Percentiles rank a stretch among this genome's conserved stretches.
phyloP scores from a whole-genome alignment of 2,329 filamentous ascomycete species.

The Calonectria ilicicola region DNA sequence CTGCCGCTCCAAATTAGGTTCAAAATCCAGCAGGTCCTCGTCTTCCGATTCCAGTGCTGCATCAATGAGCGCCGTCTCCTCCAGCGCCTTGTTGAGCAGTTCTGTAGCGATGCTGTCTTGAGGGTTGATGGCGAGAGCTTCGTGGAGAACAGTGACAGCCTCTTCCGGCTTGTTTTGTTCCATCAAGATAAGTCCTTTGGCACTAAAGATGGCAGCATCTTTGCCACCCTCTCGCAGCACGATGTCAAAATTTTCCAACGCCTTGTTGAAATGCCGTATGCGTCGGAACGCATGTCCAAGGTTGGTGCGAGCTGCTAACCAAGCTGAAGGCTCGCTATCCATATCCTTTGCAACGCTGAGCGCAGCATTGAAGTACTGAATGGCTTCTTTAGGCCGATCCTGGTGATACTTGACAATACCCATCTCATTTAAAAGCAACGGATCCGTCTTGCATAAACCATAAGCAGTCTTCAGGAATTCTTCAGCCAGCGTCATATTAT shows the following conservation, averaged over 20 bases:
- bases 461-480: constrained; percentile 96
- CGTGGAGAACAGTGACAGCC: constrained; percentile 85
- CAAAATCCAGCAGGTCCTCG: constrained; percentile 62
- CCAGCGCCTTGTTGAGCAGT: constrained; percentile 77
- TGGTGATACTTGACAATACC: constrained; percentile 97
- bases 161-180: constrained; percentile 81
- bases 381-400: constrained; percentile 79
- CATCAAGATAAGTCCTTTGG: constrained; percentile 86
- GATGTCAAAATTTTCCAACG: constrained; percentile 86
- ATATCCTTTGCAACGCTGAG: constrained; percentile 84
- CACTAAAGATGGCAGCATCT: constrained; percentile 81
- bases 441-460: constrained; percentile 84
- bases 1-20: constrained; percentile 62
- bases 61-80: constrained; percentile 66
- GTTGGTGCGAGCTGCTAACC: constrained; percentile 87
- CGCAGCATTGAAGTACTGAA: constrained; percentile 81
- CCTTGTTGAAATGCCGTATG: constrained; percentile 74
- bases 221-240: constrained; percentile 87
- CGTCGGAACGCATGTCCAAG: constrained; percentile 89
- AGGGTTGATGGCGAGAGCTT: constrained; percentile 82
- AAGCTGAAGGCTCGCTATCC: constrained; percentile 83
- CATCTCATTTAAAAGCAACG: constrained; percentile 93
- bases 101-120: constrained; percentile 88
- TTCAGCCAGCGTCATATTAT: constrained; percentile 92
- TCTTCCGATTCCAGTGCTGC: constrained; percentile 60